Evolutionary conservation across 768 basidiomycete species (phyloP), one percentile per base, ranked within the genome.

Genomic region (Candolleomyces aberdarensis): DNA sequence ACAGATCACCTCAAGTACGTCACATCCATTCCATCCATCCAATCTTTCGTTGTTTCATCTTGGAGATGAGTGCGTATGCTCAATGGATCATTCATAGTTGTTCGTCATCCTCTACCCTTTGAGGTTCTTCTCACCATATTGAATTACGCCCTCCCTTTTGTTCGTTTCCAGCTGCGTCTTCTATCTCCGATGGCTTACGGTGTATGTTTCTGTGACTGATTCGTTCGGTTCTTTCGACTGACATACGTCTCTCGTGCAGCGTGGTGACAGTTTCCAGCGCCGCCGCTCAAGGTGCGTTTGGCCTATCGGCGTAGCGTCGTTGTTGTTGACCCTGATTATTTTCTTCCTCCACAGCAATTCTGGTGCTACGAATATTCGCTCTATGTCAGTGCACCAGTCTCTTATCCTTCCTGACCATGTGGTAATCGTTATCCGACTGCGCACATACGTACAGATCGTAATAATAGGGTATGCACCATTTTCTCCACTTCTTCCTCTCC

Each of bases 111-210:
- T 55, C 31, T 40, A 48, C 44, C 32, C 11, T n/a, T n/a, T 41
- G n/a, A 3, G 3, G 17, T 40, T 20, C 17, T 44, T 39, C 9
- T 26, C 36, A 8, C 31, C 5, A 17, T 13, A 9, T 5, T 56
- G 41, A 20, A 39, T 43, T 47, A 19, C 26, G 26, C 26, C 26
- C 26, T 26, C 26, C 26, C 26, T 26, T 26, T 26, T 41, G 3
- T 3, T 55, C 50, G 48, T 22, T 20, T 22, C 7, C 44, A 72
- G 70, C 56, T 72, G 71, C 46, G 58, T 67, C 53, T 72, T 72
- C 58, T 72, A 67, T 48, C 68, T 72, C 43, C 67, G 71, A n/a
- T 72, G 70, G 71, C 66, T 71, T 5, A 61, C 67, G 11, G 56
- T 64, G 67, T 71, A 61, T 58, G 67, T 60, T 29, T 19, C 13